Base-by-base conservation (phyloP, 2,329 filamentous ascomycete genomes). In the Onygena corvina region DNA sequence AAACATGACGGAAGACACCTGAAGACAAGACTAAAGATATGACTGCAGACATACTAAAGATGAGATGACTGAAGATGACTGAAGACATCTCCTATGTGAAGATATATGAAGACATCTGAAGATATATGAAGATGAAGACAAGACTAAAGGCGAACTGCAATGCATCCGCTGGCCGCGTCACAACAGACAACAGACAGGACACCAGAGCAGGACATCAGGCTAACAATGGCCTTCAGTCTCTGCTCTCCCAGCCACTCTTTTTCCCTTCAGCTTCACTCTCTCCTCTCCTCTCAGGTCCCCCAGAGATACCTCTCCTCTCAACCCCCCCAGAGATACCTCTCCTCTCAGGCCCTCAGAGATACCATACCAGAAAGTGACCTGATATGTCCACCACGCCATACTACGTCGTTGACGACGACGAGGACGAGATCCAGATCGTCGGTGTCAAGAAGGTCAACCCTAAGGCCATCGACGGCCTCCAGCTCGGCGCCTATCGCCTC, bases 341-440 rank as follows among this genome's bases (percentile, higher is more conserved):
- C n/a, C n/a, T n/a, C n/a, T n/a, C n/a, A n/a, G n/a, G n/a, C n/a
- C n/a, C n/a, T n/a, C n/a, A n/a, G n/a, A n/a, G n/a, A n/a, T n/a
- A n/a, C n/a, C n/a, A n/a, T n/a, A n/a, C n/a, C n/a, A n/a, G n/a
- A n/a, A n/a, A n/a, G n/a, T n/a, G n/a, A n/a, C n/a, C n/a, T n/a
- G n/a, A n/a, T n/a, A n/a, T n/a, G n/a, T n/a, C n/a, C n/a, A 20
- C 34, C 4, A 9, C 12, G 11, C 36, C 21, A n/a, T 42, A 27
- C 36, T 42, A 42, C 12, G 36, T 42, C 8, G 4, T 42, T 12
- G 36, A 42, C 21, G 36, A 42, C 21, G 36, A 42, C 12, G 36
- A 36, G 3, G 50, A 51, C 9, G 49, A 48, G 2, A 7, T 51
- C 29, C 46, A 51, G 31, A 49, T 49, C 18, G 36, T 47, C 11